Evolutionary conservation across 768 basidiomycete species (phyloP), one percentile per base, ranked within the genome.

Genomic region (Serendipita sp.): DNA sequence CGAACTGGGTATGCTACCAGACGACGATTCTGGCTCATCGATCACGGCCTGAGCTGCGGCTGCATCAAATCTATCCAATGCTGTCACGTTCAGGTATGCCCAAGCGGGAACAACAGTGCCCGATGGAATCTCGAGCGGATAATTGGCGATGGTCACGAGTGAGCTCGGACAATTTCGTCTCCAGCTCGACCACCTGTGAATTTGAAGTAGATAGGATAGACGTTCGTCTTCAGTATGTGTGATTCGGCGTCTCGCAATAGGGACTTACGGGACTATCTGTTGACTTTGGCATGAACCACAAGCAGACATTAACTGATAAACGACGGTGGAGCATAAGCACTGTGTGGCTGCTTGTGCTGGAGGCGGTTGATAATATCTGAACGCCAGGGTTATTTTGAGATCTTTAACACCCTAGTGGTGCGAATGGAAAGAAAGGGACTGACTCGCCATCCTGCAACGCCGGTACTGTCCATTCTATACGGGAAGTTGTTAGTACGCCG

Each of bases 81-180:
- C 77, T 67, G 74, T 70, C 22, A 84, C 78, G 62, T 82, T 77
- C 34, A 80, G 71, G 64, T 79, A 86, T 13, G 83, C 83, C 84
- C 84, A 86, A 11, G 76, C 77, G 7, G 83, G 84, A 20, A 85
- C 75, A 11, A 74, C 71, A 1, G 79, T 74, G 7, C 76, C 77
- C 0, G 67, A 64, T 2, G 84, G 83, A 53, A 85, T 70, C n/a
- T 70, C 67, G 14, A 71, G 60, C 0, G 81, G 78, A 64, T 73
- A 83, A n/a, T 81, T 81, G 43, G 60, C 63, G 5, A 65, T 50
- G 3, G 64, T 65, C 38, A 62, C 48, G 24, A 64, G 28, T 38
- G 44, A 14, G 16, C 30, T 28, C 14, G 51, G 24, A 62, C 67
- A 67, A n/a, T 64, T 60, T 17, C 22, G 20, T n/a, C 80, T 81